Base-by-base conservation (phyloP, 306 rosid species). In the Lotus japonicus region DNA sequence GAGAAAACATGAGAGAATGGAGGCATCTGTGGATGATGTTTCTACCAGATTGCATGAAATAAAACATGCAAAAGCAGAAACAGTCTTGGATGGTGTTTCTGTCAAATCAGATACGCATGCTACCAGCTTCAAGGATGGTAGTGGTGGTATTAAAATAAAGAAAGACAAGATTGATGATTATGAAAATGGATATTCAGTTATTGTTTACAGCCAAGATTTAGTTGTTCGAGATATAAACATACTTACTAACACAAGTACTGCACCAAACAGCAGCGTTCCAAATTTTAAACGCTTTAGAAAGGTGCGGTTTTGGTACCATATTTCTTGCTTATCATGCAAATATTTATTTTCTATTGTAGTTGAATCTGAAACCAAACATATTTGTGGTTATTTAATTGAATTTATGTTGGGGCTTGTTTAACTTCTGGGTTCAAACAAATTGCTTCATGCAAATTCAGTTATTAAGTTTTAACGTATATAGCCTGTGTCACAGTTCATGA, bases 221-320 rank as follows among this genome's bases (percentile, higher is more conserved):
- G 61, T 92, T 68, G 98, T 83, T 60, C 84, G 88, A 48, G 82
- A 86, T 81, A 55, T 23, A 14, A 73, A 23, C 58, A n/a, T 14
- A 28, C 74, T 35, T 18, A 15, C 75, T 52, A 19, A 65, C 51
- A 16, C 4, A 48, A 57, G 56, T 59, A 64, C 79, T 64, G 69
- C 80, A 61, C 71, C 83, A 43, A 73, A 81, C 79, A 74, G 72
- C 67, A 71, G 79, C 39, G 73, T 58, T 68, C 68, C 87, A 54
- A 82, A 88, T 80, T 90, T 90, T 73, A 92, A 89, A 77, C 77
- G 82, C 74, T 90, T 92, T 75, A 83, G 88, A 76, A 92, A 92
- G 97, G 98, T 90, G 58, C 50, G 72, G 48, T 53, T 66, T 63
- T 12, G n/a, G 58, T 52, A 9, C 43, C 74, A 58, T 59, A 42